A percentile compares a stretch with the other conserved stretches of the same genome.
These are phyloP conservation scores for Cichorium intybus DNA, from an alignment of 140 eudicot species.

Conservation along the genomic window DNA sequence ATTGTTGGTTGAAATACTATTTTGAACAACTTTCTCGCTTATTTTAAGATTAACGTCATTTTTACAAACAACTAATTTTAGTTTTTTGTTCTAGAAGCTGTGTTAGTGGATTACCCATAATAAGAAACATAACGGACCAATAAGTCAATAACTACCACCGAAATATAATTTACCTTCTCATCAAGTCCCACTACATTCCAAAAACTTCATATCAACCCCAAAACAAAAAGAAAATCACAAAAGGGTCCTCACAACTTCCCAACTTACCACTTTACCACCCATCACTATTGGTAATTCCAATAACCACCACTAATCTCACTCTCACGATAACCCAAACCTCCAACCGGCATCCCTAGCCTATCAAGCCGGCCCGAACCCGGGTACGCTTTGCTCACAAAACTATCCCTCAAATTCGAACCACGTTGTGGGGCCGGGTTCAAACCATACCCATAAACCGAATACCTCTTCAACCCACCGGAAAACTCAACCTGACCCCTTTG, in stretches of 20 bases:
- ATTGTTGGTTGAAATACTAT: too few relatives aligned
- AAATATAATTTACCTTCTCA: neutral
- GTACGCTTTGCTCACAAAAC: conserved; percentile 71
- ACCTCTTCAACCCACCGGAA: conserved; percentile 51
- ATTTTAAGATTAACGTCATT: too few relatives aligned
- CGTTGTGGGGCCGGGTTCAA: conserved; percentile 26
- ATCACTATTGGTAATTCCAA: conserved; percentile 31
- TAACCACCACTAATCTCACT: conserved; percentile 52
- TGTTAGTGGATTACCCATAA: too few relatives aligned
- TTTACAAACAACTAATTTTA: too few relatives aligned
- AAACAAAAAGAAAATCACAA: neutral
- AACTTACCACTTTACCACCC: conserved; percentile 1
- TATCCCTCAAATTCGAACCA: conserved; percentile 43
- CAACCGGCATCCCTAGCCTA: conserved; percentile 70
- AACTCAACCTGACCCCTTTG: conserved; percentile 58
- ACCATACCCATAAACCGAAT: conserved; percentile 48
- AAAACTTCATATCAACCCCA: conserved; percentile 27
- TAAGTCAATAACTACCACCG: too few relatives aligned
- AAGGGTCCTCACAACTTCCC: neutral
- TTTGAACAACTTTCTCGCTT: too few relatives aligned
- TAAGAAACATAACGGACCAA: too few relatives aligned
- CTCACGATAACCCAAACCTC: conserved; percentile 39
- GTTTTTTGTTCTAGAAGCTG: too few relatives aligned
- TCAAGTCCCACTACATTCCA: conserved; percentile 3
- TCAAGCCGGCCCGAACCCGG: conserved; percentile 85